A percentile compares a stretch with the other conserved stretches of the same genome.
Evolutionary conservation across 345 rosid species (phyloP).

Genomic region (Citropsis articulata): DNA sequence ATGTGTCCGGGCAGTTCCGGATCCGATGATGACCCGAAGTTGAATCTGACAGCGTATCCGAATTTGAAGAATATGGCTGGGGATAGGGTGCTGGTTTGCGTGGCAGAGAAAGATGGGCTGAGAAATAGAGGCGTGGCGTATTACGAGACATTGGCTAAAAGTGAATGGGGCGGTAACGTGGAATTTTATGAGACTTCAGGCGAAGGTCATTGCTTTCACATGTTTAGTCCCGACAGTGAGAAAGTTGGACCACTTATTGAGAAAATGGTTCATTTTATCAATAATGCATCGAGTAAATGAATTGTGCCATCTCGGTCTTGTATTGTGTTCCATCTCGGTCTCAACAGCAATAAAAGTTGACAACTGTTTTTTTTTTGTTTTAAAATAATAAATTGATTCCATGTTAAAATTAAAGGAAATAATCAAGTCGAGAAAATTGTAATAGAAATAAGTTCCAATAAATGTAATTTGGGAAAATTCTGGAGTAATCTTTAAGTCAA

Average conservation of each 20-base stretch:
- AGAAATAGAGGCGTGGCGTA: conserved; percentile 29
- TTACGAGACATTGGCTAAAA: conserved; percentile 20
- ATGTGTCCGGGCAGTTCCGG: conserved; percentile 40
- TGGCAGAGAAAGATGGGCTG: conserved; percentile 43
- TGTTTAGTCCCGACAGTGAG: conserved; percentile 16
- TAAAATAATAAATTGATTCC: too few species aligned
- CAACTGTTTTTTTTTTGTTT: too few species aligned
- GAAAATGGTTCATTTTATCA: conserved; percentile 32
- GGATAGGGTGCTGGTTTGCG: conserved; percentile 36
- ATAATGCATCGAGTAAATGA: neutral
- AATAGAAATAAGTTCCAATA: too few species aligned
- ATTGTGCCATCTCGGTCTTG: too few species aligned
- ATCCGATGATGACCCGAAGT: conserved; percentile 29
- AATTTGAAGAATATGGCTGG: conserved; percentile 33
- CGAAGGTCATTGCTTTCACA: conserved; percentile 37
- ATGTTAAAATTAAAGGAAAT: too few species aligned
- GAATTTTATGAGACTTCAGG: conserved; percentile 26
- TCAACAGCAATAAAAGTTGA: too few species aligned
- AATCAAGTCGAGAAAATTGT: too few species aligned
- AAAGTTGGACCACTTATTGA: conserved; percentile 22
- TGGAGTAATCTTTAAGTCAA: too few species aligned
- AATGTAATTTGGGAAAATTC: too few species aligned
- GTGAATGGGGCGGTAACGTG: conserved; percentile 31
- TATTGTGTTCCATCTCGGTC: too few species aligned
- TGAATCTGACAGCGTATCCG: conserved; percentile 30